Conservation (phyloP, 768 basidiomycete species). For the Pulveroboletus sp. region DNA sequence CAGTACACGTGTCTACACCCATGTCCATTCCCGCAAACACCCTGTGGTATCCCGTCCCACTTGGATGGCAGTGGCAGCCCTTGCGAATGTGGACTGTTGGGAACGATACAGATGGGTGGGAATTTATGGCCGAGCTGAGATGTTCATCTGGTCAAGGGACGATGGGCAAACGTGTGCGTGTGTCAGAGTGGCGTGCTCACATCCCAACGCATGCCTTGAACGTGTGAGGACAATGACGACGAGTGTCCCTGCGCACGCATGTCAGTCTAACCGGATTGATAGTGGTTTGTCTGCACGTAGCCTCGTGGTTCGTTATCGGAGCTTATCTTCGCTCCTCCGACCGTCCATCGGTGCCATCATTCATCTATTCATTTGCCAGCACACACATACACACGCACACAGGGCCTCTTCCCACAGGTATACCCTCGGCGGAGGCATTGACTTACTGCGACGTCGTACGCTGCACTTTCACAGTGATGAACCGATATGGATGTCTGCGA, state of each 20-base stretch:
- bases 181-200: slow-evolving; percentile 6
- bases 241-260: background rate
- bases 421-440: background rate
- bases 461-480: slow-evolving; percentile 2
- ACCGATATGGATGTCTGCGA: slow-evolving; percentile 10
- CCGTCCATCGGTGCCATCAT: background rate
- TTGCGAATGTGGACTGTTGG: background rate
- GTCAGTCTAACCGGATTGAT: background rate
- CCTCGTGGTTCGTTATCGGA: slow-evolving; percentile 18
- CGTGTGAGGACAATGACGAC: background rate
- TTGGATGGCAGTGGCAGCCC: background rate
- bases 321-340: slow-evolving; percentile 7
- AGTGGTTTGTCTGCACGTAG: background rate
- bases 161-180: background rate
- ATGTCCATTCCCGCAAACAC: background rate
- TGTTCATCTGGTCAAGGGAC: background rate
- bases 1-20: slow-evolving; percentile 3
- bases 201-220: slow-evolving; percentile 2
- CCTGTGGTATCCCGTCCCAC: background rate
- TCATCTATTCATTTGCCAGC: background rate
- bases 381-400: slow-evolving; percentile 1
- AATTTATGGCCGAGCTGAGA: background rate
- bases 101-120: background rate
- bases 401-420: background rate
- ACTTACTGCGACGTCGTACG: background rate